These are phyloP conservation scores for Hymenoscyphus infarciens DNA, from an alignment of 2,329 filamentous ascomycete species.

Conservation along the genomic window DNA sequence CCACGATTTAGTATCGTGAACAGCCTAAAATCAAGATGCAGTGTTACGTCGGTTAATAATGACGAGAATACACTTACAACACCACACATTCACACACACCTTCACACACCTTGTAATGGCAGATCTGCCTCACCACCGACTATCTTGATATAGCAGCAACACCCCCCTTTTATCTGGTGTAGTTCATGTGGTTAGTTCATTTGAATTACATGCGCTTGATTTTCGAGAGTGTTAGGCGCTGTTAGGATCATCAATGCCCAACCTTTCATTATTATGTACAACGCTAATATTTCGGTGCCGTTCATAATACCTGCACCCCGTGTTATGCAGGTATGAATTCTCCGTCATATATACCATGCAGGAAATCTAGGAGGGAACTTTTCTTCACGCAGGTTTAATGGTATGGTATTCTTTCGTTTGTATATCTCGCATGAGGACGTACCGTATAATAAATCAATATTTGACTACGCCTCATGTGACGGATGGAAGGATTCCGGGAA, in stretches of 20 bases:
- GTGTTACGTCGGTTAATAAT: background rate
- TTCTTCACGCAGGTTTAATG: background rate
- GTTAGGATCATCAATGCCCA: background rate
- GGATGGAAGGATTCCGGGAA: background rate
- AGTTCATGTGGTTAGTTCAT: background rate
- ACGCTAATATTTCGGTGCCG: background rate
- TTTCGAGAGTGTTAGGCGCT: background rate
- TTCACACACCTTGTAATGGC: background rate
- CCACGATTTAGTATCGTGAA: background rate
- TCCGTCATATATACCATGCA: too few species aligned
- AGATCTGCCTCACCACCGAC: background rate
- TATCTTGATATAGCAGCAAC: background rate
- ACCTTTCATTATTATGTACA: background rate
- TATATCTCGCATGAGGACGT: background rate
- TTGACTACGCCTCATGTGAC: background rate
- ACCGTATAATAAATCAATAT: background rate
- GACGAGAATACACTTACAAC: background rate
- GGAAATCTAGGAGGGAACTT: too few species aligned
- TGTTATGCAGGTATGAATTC: too few species aligned
- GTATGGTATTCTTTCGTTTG: background rate
- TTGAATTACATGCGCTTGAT: background rate
- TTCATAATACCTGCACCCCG: too few species aligned
- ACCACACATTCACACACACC: too few species aligned
- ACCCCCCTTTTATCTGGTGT: background rate
- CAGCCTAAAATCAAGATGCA: background rate